These are phyloP conservation scores for Parathielavia hyrcaniae DNA, from an alignment of 495 filamentous ascomycete species.

Conservation along the genomic window DNA sequence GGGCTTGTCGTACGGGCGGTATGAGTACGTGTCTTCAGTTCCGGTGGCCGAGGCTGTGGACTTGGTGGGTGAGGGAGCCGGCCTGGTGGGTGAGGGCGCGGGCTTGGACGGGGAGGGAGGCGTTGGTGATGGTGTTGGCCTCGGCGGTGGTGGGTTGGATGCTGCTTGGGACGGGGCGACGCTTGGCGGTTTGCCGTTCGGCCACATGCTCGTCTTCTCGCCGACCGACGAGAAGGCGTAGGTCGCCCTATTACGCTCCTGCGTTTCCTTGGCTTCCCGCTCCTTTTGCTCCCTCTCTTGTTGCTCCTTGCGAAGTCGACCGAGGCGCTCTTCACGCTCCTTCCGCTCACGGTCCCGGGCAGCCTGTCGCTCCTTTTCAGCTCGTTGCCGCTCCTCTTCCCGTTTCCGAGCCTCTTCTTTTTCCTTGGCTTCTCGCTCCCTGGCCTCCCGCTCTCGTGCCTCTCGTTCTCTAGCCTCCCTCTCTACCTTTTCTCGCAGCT, in stretches of 20 bases:
- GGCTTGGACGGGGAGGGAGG: slow-evolving; percentile 16
- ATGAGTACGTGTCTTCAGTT: slow-evolving; percentile 67
- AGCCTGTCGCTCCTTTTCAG: slow-evolving; percentile 13
- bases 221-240: slow-evolving; percentile 51
- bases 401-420: slow-evolving; percentile 28
- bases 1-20: slow-evolving; percentile 74
- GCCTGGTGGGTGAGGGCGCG: slow-evolving; percentile 13
- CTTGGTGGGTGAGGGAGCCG: slow-evolving; percentile 22
- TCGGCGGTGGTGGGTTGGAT: slow-evolving; percentile 17
- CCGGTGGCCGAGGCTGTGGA: slow-evolving; percentile 46
- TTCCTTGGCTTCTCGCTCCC: slow-evolving; percentile 34
- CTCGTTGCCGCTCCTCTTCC: slow-evolving; percentile 16
- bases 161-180: slow-evolving; percentile 21
- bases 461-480: slow-evolving; percentile 37
- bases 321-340: slow-evolving; percentile 35
- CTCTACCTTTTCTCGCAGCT: slow-evolving; percentile 33
- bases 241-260: slow-evolving; percentile 35
- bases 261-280: slow-evolving; percentile 33
- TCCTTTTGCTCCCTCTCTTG: slow-evolving; percentile 29
- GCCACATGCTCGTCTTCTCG: slow-evolving; percentile 54
- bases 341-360: slow-evolving; percentile 31
- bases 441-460: slow-evolving; percentile 36
- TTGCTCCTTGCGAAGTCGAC: slow-evolving; percentile 18
- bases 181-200: slow-evolving; percentile 42
- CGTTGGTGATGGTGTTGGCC: slow-evolving; percentile 13